These are phyloP conservation scores for Primulina huaijiensis DNA, from an alignment of 257 asterid genomes.

Conservation along the genomic window DNA sequence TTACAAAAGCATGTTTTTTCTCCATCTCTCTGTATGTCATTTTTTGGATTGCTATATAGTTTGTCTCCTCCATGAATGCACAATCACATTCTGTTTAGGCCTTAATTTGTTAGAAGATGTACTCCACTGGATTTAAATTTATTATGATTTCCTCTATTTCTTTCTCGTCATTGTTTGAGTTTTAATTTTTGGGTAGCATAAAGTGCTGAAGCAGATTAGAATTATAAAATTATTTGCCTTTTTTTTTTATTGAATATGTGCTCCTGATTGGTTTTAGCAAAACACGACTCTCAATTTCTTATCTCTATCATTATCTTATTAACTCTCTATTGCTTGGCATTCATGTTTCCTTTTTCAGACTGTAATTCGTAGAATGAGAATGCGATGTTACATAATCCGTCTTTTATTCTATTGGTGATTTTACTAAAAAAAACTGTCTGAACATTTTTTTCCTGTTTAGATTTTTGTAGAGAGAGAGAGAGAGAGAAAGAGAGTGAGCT, in stretches of 20 bases:
- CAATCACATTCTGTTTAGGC: neutral
- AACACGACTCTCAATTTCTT: no score
- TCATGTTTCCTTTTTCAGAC: no score
- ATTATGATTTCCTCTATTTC: neutral
- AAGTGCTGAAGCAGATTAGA: neutral
- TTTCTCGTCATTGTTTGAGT: neutral
- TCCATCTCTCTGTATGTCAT: neutral
- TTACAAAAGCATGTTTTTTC: neutral
- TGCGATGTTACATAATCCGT: neutral
- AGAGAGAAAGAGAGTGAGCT: conserved; percentile 8
- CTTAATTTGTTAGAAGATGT: conserved; percentile 5
- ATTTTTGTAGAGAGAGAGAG: conserved; percentile 2
- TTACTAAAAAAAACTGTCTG: neutral
- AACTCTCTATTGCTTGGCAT: no score
- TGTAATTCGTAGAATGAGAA: no score
- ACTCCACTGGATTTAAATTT: neutral
- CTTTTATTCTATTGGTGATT: neutral
- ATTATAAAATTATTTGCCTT: neutral
- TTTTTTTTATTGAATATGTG: neutral
- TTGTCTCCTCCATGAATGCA: neutral
- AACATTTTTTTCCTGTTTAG: conserved; percentile 12
- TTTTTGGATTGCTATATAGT: neutral
- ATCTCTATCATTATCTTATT: no score
- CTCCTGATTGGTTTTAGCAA: conserved; percentile 15
- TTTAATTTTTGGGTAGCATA: no score